Base-by-base conservation (phyloP, 139 green algal species). In the Chlamydomonas schloesseri region DNA sequence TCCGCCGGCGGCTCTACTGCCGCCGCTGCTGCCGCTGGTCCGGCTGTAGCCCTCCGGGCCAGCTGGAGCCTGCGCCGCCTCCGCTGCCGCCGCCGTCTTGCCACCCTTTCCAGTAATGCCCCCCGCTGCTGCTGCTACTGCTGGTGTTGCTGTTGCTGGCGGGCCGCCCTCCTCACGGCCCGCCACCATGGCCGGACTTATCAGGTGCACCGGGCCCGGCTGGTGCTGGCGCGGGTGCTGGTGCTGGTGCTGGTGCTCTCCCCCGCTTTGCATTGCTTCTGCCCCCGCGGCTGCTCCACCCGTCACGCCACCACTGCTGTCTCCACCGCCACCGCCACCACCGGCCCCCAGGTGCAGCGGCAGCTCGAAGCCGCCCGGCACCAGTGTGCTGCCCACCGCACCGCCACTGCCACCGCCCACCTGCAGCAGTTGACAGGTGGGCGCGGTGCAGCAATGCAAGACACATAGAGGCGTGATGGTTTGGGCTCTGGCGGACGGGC, bases 311-410 rank as follows among this genome's bases (percentile, higher is more conserved):
- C 18, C 20, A 10, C 21, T 23, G 55, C 20, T 2, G 20, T 4
- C 11, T 23, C 55, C 20, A 42, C 6, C 18, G 10, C 8, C 55
- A 10, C 55, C 20, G 42, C 42, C 42, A 8, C 42, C 42, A 50
- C 6, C 42, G 5, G 42, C 8, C 5, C 42, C 42, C 42, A 50
- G 42, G 42, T 50, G 55, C 60, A 83, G 76, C 58, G 58, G 76
- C 58, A 83, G 20, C 76, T 83, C 76, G 24, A 83, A 29, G 34
- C 76, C 76, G 6, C 60, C 60, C 26, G 72, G 76, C 36, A 60
- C 72, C 6, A 83, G 60, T 8, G 42, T 50, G 24, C 76, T 60
- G 34, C 76, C 76, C 29, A 42, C 76, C 36, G 62, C 31, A 8
- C 73, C 73, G 33, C 74, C 57, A 34, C 74, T 50, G 42, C 6